Conservation (phyloP, 2,329 filamentous ascomycete species). For the Colletotrichum sp. region DNA sequence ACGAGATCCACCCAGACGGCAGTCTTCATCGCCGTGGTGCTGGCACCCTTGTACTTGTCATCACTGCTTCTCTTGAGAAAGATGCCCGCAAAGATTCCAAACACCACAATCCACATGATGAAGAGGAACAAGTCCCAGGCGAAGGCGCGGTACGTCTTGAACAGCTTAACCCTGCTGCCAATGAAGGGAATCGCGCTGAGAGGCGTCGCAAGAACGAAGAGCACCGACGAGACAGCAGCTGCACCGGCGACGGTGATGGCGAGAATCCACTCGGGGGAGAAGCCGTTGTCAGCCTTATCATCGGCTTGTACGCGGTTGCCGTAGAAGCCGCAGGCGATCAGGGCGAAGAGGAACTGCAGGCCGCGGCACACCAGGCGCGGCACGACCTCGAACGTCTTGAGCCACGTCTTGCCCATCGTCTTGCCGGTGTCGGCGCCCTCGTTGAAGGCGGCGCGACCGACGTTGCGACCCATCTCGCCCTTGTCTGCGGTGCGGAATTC, state of each 20-base stretch:
- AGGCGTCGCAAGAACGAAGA: constrained; percentile 43
- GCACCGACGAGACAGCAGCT: constrained; percentile 55
- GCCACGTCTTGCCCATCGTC: constrained; percentile 46
- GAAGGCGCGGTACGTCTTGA: constrained; percentile 49
- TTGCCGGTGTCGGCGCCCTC: constrained; percentile 43
- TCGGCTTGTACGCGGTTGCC: constrained; percentile 62
- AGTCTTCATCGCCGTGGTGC: constrained; percentile 64
- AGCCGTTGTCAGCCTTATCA: constrained; percentile 36
- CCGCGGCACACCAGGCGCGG: constrained; percentile 62
- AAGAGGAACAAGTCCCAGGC: constrained; percentile 49
- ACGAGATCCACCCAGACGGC: constrained; percentile 76
- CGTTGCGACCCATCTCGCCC: constrained; percentile 35
- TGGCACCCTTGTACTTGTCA: constrained; percentile 49
- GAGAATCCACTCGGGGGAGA: constrained; percentile 66
- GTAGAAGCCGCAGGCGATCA: constrained; percentile 74
- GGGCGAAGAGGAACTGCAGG: constrained; percentile 72
- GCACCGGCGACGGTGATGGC: constrained; percentile 64
- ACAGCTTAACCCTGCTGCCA: constrained; percentile 35
- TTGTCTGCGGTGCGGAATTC: constrained; percentile 38
- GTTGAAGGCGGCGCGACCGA: constrained; percentile 36
- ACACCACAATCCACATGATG: constrained; percentile 67
- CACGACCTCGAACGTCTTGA: constrained; percentile 51
- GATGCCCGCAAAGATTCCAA: constrained; percentile 75
- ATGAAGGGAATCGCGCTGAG: constrained; percentile 36
- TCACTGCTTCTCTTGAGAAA: constrained; percentile 67